Evolutionary conservation across 1,284 basidiomycete genomes (phyloP), one percentile per base, ranked within the genome.

Genomic region (Papiliotrema nemorosa): DNA sequence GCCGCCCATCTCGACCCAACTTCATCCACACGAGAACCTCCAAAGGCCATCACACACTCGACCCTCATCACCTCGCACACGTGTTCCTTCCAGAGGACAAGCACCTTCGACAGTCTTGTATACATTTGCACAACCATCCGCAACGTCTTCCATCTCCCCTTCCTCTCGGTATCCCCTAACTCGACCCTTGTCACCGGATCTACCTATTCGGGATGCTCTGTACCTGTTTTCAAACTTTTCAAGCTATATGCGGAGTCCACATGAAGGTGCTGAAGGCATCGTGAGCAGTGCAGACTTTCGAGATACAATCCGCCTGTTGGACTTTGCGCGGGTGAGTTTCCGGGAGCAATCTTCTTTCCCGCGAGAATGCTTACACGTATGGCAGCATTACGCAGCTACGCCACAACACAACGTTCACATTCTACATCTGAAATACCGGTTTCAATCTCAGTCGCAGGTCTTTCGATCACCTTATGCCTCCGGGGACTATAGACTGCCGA

Each of bases 391-490:
- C 9, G 50, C 54, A 9, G 36, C 48, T 26, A 53, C 60, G 21
- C 47, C 56, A 1, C 27, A 54, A 5, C 37, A 52, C 5, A 67
- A 69, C 40, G 64, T 69, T 2, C 60, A 66, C 41, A 52, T 70
- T 29, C 47, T 70, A 5, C 70, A 72, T 40, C 46, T 72, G 22
- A 72, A 72, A 52, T 72, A 72, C 45, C 54, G 70, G 16, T 72
- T 70, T 35, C 9, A 33, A 9, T 59, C 62, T 42, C 50, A 52
- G 16, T 38, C 49, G 10, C 48, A 49, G 25, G 31, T 13, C 21
- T 37, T n/a, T 34, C 29, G 45, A 46, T 43, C 51, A 36, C 36
- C 45, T 18, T 48, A 54, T 20, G 22, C 44, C 26, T 46, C 52
- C 9, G 58, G 54, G 4, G 56, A 61, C 37, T 47, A 52, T 38